Percentiles rank a stretch among this genome's conserved stretches.
Evolutionary conservation across 2,329 filamentous ascomycete genomes (phyloP).

Genomic region (Epichloe baconii): DNA sequence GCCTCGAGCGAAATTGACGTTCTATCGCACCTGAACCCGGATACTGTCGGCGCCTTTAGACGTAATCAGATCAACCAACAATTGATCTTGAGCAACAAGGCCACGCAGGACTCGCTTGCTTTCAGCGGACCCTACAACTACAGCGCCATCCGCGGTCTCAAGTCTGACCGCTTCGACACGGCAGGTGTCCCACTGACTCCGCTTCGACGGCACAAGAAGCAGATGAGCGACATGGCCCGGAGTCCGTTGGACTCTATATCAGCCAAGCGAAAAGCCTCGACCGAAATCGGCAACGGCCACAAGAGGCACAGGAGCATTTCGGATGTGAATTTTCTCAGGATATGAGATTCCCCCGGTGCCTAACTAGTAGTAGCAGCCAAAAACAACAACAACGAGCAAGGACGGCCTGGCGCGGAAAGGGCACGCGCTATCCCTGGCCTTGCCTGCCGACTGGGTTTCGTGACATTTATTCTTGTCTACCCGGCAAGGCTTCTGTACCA

Average conservation of each 20-base stretch:
- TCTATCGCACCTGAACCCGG: conserved; percentile 47
- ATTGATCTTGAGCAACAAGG: conserved; percentile 46
- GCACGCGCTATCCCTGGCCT: conserved; percentile 30
- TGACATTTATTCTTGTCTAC: too few relatives aligned
- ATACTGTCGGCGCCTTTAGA: conserved; percentile 68
- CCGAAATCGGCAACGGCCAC: conserved; percentile 29
- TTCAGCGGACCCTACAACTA: conserved; percentile 47
- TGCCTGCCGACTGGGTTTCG: conserved; percentile 4
- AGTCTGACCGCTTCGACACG: conserved; percentile 51
- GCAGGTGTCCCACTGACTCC: conserved; percentile 58
- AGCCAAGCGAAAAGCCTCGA: conserved; percentile 43
- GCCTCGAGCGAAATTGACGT: conserved; percentile 33
- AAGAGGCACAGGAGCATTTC: conserved; percentile 48
- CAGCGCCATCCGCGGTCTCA: conserved; percentile 49
- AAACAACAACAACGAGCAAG: conserved; percentile 24
- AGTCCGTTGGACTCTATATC: conserved; percentile 36
- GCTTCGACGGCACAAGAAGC: conserved; percentile 43
- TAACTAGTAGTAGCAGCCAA: too few relatives aligned
- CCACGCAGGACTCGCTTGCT: conserved; percentile 48
- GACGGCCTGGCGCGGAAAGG: conserved; percentile 27
- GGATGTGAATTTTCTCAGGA: conserved; percentile 36
- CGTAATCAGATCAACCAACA: conserved; percentile 51
- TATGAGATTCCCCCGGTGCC: conserved; percentile 19
- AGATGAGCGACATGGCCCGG: conserved; percentile 29
- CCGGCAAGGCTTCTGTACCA: too few relatives aligned